Percentiles rank a stretch among this genome's conserved stretches.
Conservation (phyloP, 192 early-diverging fungal genomes). For the Linnemannia exigua region DNA sequence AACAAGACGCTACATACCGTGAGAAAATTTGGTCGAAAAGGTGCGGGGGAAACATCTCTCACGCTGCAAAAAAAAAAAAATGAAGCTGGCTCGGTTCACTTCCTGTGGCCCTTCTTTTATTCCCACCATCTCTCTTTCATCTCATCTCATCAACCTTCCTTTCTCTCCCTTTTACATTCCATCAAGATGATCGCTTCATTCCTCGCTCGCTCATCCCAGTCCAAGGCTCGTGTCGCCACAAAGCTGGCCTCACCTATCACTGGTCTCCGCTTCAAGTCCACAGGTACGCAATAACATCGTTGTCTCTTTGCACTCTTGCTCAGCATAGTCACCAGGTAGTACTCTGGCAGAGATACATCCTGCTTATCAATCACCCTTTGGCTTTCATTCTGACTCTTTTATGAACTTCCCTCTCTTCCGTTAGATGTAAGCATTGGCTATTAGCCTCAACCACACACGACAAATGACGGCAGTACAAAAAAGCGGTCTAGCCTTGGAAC, state of each 20-base stretch:
- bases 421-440: slow-evolving; percentile 18
- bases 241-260: slow-evolving; percentile 28
- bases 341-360: not conserved
- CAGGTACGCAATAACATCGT: slow-evolving; percentile 15
- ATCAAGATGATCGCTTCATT: slow-evolving; percentile 50
- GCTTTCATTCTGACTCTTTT: not conserved
- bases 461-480: not conserved
- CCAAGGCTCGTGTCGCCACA: slow-evolving; percentile 24
- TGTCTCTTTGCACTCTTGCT: not conserved
- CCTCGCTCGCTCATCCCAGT: slow-evolving; percentile 45
- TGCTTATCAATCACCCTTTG: not conserved
- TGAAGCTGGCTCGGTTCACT: not conserved
- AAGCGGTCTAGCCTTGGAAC: not conserved
- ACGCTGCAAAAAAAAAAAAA: not conserved
- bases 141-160: not conserved
- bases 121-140: slow-evolving; percentile 1
- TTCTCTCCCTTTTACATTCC: not conserved
- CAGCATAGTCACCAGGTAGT: not conserved
- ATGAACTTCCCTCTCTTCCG: not conserved
- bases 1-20: not conserved
- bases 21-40: not conserved
- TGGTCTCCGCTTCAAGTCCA: slow-evolving; percentile 52
- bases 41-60: not conserved
- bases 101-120: not conserved
- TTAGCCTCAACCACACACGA: not conserved